These are phyloP conservation scores for Amauroascus niger DNA, from an alignment of 2,329 filamentous ascomycete genomes.

Conservation along the genomic window DNA sequence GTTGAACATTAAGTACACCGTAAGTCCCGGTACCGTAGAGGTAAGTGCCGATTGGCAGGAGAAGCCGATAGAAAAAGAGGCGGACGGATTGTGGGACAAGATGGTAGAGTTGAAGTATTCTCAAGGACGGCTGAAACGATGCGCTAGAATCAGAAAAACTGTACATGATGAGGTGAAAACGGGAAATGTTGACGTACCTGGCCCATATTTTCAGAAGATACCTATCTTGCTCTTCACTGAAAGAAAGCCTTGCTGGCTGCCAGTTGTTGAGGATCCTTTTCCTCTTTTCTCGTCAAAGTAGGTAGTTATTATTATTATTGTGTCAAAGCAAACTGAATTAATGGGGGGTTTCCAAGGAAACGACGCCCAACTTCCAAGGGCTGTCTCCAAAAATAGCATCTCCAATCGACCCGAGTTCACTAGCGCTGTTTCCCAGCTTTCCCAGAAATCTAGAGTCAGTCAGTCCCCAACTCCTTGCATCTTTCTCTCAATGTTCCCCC, in stretches of 20 bases:
- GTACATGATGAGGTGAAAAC: too few species aligned
- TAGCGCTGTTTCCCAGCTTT: background rate
- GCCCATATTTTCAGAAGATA: too few species aligned
- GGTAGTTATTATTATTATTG: too few species aligned
- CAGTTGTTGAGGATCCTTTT: too few species aligned
- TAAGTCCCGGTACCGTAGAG: conserved; percentile 7
- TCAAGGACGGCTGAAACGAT: background rate
- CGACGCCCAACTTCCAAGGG: too few species aligned
- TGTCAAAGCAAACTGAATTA: too few species aligned
- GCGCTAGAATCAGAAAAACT: background rate
- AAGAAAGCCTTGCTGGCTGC: too few species aligned
- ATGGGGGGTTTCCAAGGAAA: too few species aligned
- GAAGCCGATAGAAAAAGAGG: conserved; percentile 7
- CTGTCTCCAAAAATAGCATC: background rate
- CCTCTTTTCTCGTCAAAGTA: too few species aligned
- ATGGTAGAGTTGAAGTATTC: conserved; percentile 7
- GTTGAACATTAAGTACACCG: conserved; percentile 8
- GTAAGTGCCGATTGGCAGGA: conserved; percentile 5
- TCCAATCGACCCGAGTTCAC: background rate
- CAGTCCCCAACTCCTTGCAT: background rate
- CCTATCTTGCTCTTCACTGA: too few species aligned
- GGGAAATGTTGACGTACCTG: too few species aligned
- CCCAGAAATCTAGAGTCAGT: background rate
- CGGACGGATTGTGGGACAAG: conserved; percentile 6
- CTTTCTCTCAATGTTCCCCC: background rate